Percentiles rank a stretch among this genome's conserved stretches.
phyloP scores from a whole-genome alignment of 1,139 yeast genomes.

The Geotrichum citri-aurantii region DNA sequence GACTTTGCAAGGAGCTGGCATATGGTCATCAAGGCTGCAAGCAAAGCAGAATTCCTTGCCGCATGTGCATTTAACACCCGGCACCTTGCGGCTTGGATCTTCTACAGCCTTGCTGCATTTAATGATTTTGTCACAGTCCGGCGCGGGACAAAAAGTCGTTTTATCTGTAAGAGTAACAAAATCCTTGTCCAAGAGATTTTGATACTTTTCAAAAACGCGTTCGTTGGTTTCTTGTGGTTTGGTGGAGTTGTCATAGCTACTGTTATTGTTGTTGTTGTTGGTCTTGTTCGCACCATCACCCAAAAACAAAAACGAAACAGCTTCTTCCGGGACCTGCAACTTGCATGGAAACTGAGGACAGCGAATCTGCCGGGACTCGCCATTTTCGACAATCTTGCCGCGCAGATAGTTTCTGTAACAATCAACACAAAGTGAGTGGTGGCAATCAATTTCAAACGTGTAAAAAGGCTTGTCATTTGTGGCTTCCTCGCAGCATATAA shows the following conservation, averaged over 20 bases:
- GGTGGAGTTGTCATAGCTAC: conserved; percentile 3
- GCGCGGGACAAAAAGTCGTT: conserved; percentile 79
- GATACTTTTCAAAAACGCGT: conserved; percentile 23
- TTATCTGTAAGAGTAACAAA: conserved; percentile 50
- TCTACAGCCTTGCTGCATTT: conserved; percentile 39
- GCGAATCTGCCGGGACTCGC: conserved; percentile 43
- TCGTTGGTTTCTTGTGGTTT: conserved; percentile 2
- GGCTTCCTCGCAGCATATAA: conserved; percentile 63
- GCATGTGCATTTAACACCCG: conserved; percentile 62
- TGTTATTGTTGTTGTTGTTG: not conserved
- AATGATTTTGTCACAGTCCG: conserved; percentile 66
- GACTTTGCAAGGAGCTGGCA: conserved; percentile 73
- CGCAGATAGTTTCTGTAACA: conserved; percentile 62
- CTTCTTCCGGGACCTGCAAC: conserved; percentile 32
- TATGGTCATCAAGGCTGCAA: conserved; percentile 65
- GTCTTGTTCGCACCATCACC: conserved; percentile 10
- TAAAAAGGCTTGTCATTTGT: conserved; percentile 25
- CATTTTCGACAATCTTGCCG: conserved; percentile 48
- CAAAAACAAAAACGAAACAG: conserved; percentile 38
- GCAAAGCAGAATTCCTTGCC: conserved; percentile 73
- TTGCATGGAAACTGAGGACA: conserved; percentile 55
- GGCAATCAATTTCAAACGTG: conserved; percentile 58
- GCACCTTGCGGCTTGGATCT: conserved; percentile 43
- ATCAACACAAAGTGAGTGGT: conserved; percentile 59
- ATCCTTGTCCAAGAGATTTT: conserved; percentile 34